Percentiles rank a stretch among this genome's conserved stretches.
phyloP scores from a whole-genome alignment of 2,329 filamentous ascomycete genomes.

The Aspergillus sp. region DNA sequence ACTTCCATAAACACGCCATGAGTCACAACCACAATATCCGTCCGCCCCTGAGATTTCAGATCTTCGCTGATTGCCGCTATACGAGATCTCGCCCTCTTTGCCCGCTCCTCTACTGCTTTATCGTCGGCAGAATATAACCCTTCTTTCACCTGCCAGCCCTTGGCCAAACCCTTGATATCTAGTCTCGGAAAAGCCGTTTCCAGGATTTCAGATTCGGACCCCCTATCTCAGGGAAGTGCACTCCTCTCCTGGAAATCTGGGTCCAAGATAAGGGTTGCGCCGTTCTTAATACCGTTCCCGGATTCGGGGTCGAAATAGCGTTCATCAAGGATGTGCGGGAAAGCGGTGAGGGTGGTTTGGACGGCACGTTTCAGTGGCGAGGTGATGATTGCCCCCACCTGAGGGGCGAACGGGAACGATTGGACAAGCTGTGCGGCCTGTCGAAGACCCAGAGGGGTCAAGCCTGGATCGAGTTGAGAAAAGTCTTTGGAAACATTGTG shows the following conservation, averaged over 20 bases:
- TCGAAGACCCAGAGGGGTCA: constrained; percentile 21
- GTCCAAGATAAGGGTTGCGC: neutral
- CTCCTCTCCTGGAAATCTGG: neutral
- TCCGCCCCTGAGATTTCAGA: neutral
- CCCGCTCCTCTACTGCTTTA: neutral
- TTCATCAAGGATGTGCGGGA: constrained; percentile 17
- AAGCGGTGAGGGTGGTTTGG: constrained; percentile 22
- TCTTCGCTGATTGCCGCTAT: neutral
- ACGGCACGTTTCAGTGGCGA: constrained; percentile 23
- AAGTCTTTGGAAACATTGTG: constrained; percentile 24
- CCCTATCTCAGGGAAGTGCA: neutral
- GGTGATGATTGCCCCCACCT: constrained; percentile 21
- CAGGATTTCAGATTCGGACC: neutral
- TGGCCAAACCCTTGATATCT: neutral
- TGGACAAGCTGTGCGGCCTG: constrained; percentile 17
- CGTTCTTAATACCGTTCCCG: neutral
- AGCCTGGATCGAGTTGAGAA: constrained; percentile 20
- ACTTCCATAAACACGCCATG: constrained; percentile 8
- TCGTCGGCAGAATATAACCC: neutral
- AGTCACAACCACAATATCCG: neutral
- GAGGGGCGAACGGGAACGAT: constrained; percentile 14
- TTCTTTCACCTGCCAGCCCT: neutral
- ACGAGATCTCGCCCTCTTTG: neutral
- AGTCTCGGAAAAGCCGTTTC: neutral
- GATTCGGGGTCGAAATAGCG: constrained; percentile 10